phyloP scores from a whole-genome alignment of 208 protist genomes.

The Phytomonas serpens region DNA sequence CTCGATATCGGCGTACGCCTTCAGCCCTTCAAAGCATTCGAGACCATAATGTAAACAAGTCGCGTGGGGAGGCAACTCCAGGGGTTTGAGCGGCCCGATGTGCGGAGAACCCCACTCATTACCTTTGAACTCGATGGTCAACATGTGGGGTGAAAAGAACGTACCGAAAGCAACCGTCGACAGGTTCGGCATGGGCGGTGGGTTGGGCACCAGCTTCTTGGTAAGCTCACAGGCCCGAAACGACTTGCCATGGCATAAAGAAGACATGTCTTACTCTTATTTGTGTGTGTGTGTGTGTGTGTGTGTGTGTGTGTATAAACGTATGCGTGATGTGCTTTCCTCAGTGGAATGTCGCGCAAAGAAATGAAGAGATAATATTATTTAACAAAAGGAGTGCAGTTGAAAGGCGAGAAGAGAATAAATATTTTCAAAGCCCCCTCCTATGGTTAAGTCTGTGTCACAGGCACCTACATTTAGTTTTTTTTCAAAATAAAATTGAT shows the following conservation, averaged over 20 bases:
- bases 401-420: neutral
- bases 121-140: constrained; percentile 79
- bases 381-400: neutral
- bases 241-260: neutral
- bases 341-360: neutral
- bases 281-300: neutral
- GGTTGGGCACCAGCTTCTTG: constrained; percentile 25
- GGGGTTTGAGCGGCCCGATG: constrained; percentile 56
- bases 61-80: constrained; percentile 87
- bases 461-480: neutral
- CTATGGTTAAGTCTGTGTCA: neutral
- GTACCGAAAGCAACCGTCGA: constrained; percentile 87
- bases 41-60: constrained; percentile 92
- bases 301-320: neutral
- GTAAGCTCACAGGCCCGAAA: constrained; percentile 23
- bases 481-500: neutral
- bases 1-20: constrained; percentile 91
- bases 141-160: constrained; percentile 95
- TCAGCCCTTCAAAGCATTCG: constrained; percentile 97
- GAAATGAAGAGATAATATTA: neutral
- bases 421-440: neutral
- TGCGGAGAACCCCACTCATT: constrained; percentile 83
- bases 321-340: neutral
- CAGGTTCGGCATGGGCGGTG: constrained; percentile 45
- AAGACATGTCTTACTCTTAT: neutral